Percentiles rank a stretch among this genome's conserved stretches.
These are phyloP conservation scores for Metschnikowia borealis DNA, from an alignment of 805 yeast species.

Conservation along the genomic window DNA sequence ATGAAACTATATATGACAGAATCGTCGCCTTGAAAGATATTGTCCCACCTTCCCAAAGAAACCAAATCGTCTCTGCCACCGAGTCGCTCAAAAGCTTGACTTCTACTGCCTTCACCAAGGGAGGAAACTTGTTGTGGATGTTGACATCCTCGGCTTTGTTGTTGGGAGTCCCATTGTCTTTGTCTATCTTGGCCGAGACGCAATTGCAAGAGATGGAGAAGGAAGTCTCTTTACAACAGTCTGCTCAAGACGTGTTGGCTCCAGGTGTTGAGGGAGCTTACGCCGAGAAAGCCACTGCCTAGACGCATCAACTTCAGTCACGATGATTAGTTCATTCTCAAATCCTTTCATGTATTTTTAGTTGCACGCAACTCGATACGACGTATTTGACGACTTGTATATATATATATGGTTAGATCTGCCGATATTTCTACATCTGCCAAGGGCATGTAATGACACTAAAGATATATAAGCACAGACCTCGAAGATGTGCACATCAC, in stretches of 20 bases:
- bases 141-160: conserved; percentile 77
- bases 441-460: neutral
- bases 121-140: conserved; percentile 82
- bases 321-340: conserved; percentile 1
- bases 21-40: conserved; percentile 88
- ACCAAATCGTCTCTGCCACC: conserved; percentile 34
- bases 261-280: conserved; percentile 56
- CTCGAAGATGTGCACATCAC: neutral
- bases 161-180: conserved; percentile 87
- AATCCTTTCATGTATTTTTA: neutral
- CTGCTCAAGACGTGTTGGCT: conserved; percentile 69
- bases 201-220: conserved; percentile 93
- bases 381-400: conserved; percentile 21
- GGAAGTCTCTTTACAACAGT: conserved; percentile 78
- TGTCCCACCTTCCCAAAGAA: conserved; percentile 82
- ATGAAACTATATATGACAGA: conserved; percentile 85
- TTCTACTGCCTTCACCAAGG: conserved; percentile 46
- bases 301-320: conserved; percentile 4
- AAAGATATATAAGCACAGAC: neutral
- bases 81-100: conserved; percentile 26
- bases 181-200: conserved; percentile 87
- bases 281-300: conserved; percentile 28
- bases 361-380: conserved; percentile 3
- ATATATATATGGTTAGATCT: conserved; percentile 16
- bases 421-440: neutral